Base-by-base conservation (phyloP, 495 filamentous ascomycete genomes). In the Letharia columbiana region DNA sequence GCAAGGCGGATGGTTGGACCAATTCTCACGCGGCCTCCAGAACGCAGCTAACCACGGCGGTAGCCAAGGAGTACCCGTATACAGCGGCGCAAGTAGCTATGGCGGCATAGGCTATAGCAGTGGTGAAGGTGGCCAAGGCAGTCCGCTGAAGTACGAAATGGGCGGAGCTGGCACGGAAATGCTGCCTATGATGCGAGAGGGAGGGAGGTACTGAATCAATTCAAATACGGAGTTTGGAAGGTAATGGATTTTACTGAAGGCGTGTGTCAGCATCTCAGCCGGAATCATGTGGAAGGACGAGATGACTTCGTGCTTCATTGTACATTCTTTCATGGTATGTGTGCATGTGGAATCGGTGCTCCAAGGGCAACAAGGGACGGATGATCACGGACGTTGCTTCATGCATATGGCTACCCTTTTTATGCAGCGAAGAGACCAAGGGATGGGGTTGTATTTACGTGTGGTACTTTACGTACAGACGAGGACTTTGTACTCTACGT, bases 181-280 rank as follows among this genome's bases (percentile, higher is more conserved):
- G 58, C 45, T 73, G 35, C 70, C 71, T n/a, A 64, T 68, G 58
- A 72, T 72, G 71, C 59, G 64, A 9, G 71, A 73, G 35, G 68
- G 65, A 10, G 54, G 56, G 13, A 39, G 42, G 18, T 65, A 47
- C 7, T 65, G 42, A 60, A 57, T 37, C 33, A 37, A 31, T 4
- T 40, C 0, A 45, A 2, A 15, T 50, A 18, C 18, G 33, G 31
- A 28, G 37, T 23, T n/a, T 17, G 44, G 23, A 35, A 33, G 17
- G 11, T 5, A 23, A 45, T 10, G 40, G 11, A 33, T 18, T n/a
- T 35, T 45, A 40, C 13, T 18, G 15, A 33, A 35, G 52, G 28
- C 52, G 52, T 13, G 28, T 18, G 9, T 57, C 17, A 37, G 17
- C 17, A n/a, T 37, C 33, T 57, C 20, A 57, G 33, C 4, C 28